phyloP scores from a whole-genome alignment of 2,329 filamentous ascomycete species.

The Colletotrichum sp. region DNA sequence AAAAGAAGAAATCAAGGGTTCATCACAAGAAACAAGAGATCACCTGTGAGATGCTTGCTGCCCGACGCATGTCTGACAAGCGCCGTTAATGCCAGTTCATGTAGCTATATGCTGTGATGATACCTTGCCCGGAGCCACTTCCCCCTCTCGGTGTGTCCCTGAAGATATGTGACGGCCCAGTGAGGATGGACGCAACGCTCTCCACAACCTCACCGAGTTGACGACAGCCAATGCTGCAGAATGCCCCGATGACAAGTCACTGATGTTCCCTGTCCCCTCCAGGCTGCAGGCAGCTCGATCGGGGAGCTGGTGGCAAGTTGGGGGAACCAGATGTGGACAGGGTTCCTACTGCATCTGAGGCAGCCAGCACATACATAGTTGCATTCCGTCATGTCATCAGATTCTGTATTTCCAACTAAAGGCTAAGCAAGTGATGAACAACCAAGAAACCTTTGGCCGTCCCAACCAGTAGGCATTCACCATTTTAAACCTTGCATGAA shows the following conservation, averaged over 20 bases:
- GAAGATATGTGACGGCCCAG: conserved; percentile 13
- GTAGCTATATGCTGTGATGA: background rate
- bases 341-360: background rate
- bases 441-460: background rate
- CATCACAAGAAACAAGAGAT: background rate
- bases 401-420: background rate
- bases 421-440: background rate
- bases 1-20: background rate
- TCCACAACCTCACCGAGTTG: conserved; percentile 19
- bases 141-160: background rate
- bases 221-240: conserved; percentile 2
- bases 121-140: background rate
- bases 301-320: background rate
- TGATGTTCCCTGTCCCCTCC: background rate
- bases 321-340: background rate
- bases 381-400: background rate
- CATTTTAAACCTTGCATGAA: background rate
- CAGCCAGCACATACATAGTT: background rate
- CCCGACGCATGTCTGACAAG: conserved; percentile 14
- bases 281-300: background rate
- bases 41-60: conserved; percentile 3
- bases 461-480: background rate
- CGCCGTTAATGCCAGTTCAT: background rate
- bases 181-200: background rate
- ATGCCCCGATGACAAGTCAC: background rate